Percentiles rank a stretch among this genome's conserved stretches.
These are phyloP conservation scores for Saitozyma podzolica DNA, from an alignment of 768 basidiomycete species.

Conservation along the genomic window DNA sequence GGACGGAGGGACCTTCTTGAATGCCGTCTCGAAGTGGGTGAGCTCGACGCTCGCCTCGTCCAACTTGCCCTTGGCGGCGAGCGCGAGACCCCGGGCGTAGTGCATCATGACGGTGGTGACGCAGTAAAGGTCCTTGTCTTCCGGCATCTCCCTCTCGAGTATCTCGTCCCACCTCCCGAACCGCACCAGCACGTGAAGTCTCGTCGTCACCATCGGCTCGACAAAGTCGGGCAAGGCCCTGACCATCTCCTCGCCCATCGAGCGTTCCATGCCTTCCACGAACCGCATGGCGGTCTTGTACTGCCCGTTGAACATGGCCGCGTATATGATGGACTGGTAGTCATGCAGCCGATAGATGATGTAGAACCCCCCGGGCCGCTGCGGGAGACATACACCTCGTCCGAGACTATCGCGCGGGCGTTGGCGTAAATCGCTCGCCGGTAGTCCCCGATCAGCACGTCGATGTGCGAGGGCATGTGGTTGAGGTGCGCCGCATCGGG, in stretches of 20 bases:
- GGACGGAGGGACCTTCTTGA: conserved; percentile 18
- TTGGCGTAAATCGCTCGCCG: conserved; percentile 38
- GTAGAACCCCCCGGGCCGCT: conserved; percentile 25
- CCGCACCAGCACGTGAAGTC: conserved; percentile 37
- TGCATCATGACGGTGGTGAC: conserved; percentile 24
- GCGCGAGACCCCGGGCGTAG: conserved; percentile 37
- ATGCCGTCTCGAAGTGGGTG: conserved; percentile 9
- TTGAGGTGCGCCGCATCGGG: conserved; percentile 42
- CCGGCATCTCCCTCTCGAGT: conserved; percentile 10
- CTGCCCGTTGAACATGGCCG: conserved; percentile 41
- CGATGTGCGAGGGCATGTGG: conserved; percentile 48
- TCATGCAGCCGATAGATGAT: conserved; percentile 39
- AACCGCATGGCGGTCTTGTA: conserved; percentile 24
- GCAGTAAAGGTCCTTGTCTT: conserved; percentile 23
- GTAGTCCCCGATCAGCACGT: conserved; percentile 45
- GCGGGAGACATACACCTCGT: conserved; percentile 25
- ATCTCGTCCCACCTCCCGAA: conserved; percentile 45
- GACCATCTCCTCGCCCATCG: conserved; percentile 16
- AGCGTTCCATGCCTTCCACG: conserved; percentile 26
- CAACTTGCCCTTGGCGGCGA: conserved; percentile 23
- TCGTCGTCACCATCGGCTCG: conserved; percentile 17
- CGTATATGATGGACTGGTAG: conserved; percentile 36
- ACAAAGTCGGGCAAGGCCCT: conserved; percentile 25
- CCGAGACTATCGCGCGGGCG: conserved; percentile 24
- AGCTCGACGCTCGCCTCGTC: conserved; percentile 23